Evolutionary conservation across 148 eudicot species (phyloP).

Genomic region (Rhododendron griersonianum): DNA sequence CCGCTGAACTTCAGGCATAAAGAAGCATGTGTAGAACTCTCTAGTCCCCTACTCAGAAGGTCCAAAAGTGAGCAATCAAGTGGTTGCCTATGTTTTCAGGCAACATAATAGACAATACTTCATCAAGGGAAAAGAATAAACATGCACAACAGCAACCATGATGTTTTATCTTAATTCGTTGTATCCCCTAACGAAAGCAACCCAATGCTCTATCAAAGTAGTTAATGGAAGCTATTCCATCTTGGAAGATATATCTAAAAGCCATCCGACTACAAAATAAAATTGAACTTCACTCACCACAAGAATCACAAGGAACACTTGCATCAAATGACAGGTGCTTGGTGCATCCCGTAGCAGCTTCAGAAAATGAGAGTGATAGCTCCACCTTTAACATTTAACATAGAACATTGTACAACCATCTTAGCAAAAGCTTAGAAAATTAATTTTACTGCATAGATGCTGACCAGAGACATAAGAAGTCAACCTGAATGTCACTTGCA

Average conservation of each 20-base stretch:
- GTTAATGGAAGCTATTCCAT: neutral
- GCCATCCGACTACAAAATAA: neutral
- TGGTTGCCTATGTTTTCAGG: neutral
- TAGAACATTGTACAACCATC: slow-evolving; percentile 10
- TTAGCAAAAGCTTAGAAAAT: slow-evolving; percentile 5
- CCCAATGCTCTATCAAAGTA: neutral
- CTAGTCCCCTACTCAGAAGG: neutral
- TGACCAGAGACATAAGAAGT: slow-evolving; percentile 9
- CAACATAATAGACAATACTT: neutral
- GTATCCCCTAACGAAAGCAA: neutral
- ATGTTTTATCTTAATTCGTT: neutral
- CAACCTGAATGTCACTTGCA: slow-evolving; percentile 82
- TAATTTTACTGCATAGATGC: slow-evolving; percentile 7
- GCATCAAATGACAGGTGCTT: slow-evolving; percentile 73
- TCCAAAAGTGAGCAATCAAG: neutral
- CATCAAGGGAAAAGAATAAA: neutral
- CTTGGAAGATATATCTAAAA: neutral
- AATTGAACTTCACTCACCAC: slow-evolving; percentile 52
- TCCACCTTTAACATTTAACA: slow-evolving; percentile 50
- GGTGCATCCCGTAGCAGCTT: slow-evolving; percentile 86
- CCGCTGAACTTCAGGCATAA: neutral
- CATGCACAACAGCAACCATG: neutral
- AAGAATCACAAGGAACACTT: slow-evolving; percentile 67
- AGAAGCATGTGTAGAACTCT: neutral
- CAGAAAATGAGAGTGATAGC: slow-evolving; percentile 68